Base-by-base conservation (phyloP, 768 basidiomycete species). In the Lactifluus piperatus region DNA sequence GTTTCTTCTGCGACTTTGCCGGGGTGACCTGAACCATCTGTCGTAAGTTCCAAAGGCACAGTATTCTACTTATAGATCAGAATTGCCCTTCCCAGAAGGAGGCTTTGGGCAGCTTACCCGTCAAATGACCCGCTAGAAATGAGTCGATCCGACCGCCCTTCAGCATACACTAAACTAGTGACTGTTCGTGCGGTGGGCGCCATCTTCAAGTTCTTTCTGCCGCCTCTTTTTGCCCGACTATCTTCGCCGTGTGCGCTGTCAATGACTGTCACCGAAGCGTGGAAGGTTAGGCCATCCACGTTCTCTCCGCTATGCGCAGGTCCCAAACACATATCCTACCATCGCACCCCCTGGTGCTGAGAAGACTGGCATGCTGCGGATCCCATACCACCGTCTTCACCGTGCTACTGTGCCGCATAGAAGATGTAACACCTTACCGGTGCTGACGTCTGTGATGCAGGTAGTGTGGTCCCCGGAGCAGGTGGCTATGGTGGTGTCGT, bases 41-140 rank as follows among this genome's bases (percentile, higher is more conserved):
- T 58, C 94, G 86, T 27, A 94, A 70, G 70, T 98, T 94, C 94
- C 94, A 98, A 56, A 85, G 79, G 57, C 86, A 85, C 60, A 98
- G 75, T 48, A 89, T 76, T 14, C 94, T 94, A 56, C 29, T 9
- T 48, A 39, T 30, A 63, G 2, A 67, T 73, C 34, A 75, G 16
- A 20, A 13, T 24, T 11, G 26, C 27, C n/a, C 14, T 39, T 0
- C 50, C 54, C 58, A n/a, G 58, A 27, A 14, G 30, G 39, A 58
- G 37, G 6, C 24, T n/a, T 26, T 13, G 14, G 45, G 18, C 13
- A 2, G 73, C 81, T 56, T 68, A 90, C 88, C 88, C 89, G 63
- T 92, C 86, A 51, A 76, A 81, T 10, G 89, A 86, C 14, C 86
- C 82, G 66, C 85, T 83, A 60, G 84, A 90, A 46, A 88, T 72